Evolutionary conservation across 2,329 filamentous ascomycete species (phyloP), one percentile per base, ranked within the genome.

Genomic region (Trichoderma citrinoviride): DNA sequence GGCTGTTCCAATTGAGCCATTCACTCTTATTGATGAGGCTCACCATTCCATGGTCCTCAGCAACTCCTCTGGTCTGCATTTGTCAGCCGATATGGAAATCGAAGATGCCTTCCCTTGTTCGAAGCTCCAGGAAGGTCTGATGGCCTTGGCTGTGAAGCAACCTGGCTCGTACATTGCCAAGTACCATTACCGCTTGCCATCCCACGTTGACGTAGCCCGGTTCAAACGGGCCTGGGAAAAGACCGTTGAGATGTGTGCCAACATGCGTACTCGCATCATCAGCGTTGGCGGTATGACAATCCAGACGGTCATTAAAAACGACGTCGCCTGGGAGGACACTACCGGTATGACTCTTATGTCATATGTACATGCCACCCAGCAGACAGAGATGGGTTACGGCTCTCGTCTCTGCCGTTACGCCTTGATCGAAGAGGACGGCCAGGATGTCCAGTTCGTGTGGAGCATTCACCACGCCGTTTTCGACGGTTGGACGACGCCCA

Each of bases 111-210:
- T 67, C 12, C 69, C 69, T 6, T 68, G 69, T 23, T 68, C 67
- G 2, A 65, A 68, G 21, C 64, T 71, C 14, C 69, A 70, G 1
- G 65, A 66, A 7, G 69, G 69, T 25, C 49, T 70, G 12, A 70
- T 71, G 68, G 73, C 75, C 1, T 68, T 78, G 2, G 71, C 76
- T 1, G 70, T 69, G 43, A 71, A 72, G 33, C 69, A 73, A 7
- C 49, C 67, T 2, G 76, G 74, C 1, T 73, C 73, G 0, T 80
- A 80, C 47, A 70, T 78, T n/a, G 72, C 74, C 3, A 70, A 72
- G 53, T 70, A 72, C 33, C 69, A 69, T 17, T 66, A 72, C 33
- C 61, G 65, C 25, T 67, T 75, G 3, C 53, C 69, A 0, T 46
- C 37, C 1, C 19, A 70, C 14, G 41, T 72, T 5, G 68, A 75